Evolutionary conservation across 768 basidiomycete genomes (phyloP).

Genomic region (Boletus eberwhitei): DNA sequence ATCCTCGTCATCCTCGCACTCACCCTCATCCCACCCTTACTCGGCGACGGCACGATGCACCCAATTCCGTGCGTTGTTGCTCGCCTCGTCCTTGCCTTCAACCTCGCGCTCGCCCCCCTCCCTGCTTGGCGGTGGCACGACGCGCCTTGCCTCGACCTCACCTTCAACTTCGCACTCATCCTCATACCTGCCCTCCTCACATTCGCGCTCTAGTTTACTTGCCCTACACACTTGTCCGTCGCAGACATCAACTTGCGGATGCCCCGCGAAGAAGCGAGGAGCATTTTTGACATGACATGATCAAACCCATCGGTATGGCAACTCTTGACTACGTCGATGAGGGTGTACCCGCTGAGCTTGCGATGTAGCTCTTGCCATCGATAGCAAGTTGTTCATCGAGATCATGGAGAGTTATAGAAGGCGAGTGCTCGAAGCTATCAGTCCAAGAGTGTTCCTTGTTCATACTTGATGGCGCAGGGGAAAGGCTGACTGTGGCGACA

Average conservation of each 20-base stretch:
- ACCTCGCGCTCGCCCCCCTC: no score
- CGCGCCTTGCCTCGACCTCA: no score
- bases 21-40: no score
- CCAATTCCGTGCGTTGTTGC: no score
- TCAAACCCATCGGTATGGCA: constrained; percentile 63
- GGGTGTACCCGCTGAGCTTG: background rate
- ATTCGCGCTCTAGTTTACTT: background rate
- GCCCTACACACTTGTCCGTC: background rate
- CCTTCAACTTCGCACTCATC: no score
- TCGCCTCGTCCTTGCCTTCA: no score
- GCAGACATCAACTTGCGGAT: constrained; percentile 83
- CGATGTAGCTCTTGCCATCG: constrained; percentile 62
- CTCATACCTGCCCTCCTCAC: no score
- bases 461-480: constrained; percentile 47
- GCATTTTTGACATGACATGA: constrained; percentile 64
- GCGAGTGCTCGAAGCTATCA: constrained; percentile 30
- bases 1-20: no score
- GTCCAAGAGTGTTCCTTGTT: background rate
- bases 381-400: constrained; percentile 68
- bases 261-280: constrained; percentile 74
- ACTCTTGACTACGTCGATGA: background rate
- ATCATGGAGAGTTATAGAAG: constrained; percentile 92
- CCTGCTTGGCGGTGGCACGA: no score
- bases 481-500: constrained; percentile 81
- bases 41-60: no score